Conservation (phyloP, 768 basidiomycete genomes). For the Cyclocybe cylindracea region DNA sequence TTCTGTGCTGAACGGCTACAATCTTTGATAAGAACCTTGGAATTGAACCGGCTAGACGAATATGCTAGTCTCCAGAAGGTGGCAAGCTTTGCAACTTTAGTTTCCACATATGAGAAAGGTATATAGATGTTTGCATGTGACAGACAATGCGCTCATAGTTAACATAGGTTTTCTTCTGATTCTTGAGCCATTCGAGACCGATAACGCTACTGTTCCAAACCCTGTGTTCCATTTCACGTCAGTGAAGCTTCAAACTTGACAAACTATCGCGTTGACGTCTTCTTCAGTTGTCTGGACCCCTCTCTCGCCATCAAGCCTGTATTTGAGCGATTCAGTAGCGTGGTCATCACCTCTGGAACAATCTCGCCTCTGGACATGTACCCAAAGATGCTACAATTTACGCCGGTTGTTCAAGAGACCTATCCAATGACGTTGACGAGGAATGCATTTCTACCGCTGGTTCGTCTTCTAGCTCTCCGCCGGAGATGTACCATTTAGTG, state of each 20-base stretch:
- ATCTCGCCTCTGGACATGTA: constrained; percentile 99
- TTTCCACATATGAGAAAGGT: constrained; percentile 98
- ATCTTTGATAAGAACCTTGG: constrained; percentile 90
- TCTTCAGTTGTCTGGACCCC: constrained; percentile 88
- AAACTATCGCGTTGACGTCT: constrained; percentile 11
- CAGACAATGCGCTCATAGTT: not conserved
- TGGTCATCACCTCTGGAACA: constrained; percentile 98
- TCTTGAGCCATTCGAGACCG: constrained; percentile 97
- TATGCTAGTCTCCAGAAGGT: constrained; percentile 92
- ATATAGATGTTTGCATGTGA: constrained; percentile 2
- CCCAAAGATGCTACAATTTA: constrained; percentile 98
- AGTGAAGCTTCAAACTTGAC: constrained; percentile 1
- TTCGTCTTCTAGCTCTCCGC: constrained; percentile 33
- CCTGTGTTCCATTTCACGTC: constrained; percentile 98
- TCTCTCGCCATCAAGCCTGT: constrained; percentile 97
- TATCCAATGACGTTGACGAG: constrained; percentile 98
- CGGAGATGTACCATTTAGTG: constrained; percentile 5
- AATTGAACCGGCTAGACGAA: constrained; percentile 89
- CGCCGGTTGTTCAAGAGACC: constrained; percentile 93
- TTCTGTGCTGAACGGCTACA: constrained; percentile 97
- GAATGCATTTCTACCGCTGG: constrained; percentile 94
- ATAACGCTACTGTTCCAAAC: constrained; percentile 97
- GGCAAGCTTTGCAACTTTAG: constrained; percentile 92
- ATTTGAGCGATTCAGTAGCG: constrained; percentile 96
- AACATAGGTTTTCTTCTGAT: constrained; percentile 88